Conservation (phyloP, 192 early-diverging fungal species). For the Geranomyces michiganensis region DNA sequence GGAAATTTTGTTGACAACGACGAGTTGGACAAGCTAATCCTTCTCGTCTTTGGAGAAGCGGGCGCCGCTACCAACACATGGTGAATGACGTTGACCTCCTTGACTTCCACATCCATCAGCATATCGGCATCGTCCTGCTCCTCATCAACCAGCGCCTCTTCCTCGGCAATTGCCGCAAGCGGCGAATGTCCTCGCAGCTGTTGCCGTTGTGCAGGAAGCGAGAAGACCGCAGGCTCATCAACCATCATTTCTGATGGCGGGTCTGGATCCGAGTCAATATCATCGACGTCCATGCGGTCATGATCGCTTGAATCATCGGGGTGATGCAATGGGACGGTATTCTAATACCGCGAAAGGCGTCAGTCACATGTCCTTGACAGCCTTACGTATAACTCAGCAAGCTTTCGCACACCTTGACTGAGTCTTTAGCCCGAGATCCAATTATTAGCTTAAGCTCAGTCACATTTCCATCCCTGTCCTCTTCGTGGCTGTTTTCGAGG, state of each 20-base stretch:
- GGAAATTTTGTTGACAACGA: conserved; percentile 1
- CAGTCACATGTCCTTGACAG: no score
- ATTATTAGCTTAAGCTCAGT: conserved; percentile 15
- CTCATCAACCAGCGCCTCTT: neutral
- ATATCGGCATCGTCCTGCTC: neutral
- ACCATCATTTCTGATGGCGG: no score
- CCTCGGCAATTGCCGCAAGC: neutral
- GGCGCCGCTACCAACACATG: neutral
- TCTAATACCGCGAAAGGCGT: neutral
- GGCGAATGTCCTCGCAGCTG: no score
- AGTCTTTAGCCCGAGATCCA: neutral
- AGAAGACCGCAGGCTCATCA: no score
- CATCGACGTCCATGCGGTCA: neutral
- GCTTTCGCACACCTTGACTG: neutral
- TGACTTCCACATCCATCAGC: conserved; percentile 5
- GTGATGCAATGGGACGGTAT: conserved; percentile 13
- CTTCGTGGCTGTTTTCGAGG: neutral
- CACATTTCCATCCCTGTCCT: neutral
- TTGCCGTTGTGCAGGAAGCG: no score
- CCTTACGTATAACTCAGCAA: no score
- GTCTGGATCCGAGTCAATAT: neutral
- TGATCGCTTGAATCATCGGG: neutral
- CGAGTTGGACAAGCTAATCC: neutral
- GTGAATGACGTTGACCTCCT: conserved; percentile 4
- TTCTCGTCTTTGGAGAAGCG: neutral